Base-by-base conservation (phyloP, 2,329 filamentous ascomycete species). In the Colletotrichum tropicale region DNA sequence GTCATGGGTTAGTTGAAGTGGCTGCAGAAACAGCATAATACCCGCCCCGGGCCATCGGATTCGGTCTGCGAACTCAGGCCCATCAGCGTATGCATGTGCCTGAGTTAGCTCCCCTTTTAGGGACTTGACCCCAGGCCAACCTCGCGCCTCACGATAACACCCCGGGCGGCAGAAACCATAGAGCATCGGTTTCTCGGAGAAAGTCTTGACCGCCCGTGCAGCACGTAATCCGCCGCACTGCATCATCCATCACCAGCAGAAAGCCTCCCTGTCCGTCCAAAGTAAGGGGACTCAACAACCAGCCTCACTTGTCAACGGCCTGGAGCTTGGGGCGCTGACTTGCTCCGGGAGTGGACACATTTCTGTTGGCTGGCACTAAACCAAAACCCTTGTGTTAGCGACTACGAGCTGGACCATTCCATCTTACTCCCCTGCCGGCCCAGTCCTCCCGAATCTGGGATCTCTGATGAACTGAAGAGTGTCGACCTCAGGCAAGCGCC, bases 71-170 rank as follows among this genome's bases (percentile, higher is more conserved):
- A 48, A 74, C 56, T 67, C 56, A 73, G 56, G 48, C 56, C 70
- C 73, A 62, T 73, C 66, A 61, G 65, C 36, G 71, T 52, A 70
- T 75, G 74, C 74, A 76, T 74, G 70, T 74, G 71, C 74, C 74
- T 76, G 74, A 66, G 55, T 48, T 76, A 70, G 70, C 48, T 55
- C 30, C 34, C 38, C 55, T 24, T 12, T 34, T 21, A 12, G 16
- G 38, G 36, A 48, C 43, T 48, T 48, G 48, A 48, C 56, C 24
- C 43, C 38, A 48, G 24, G 43, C 43, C 43, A 48, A 48, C 43
- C 38, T 48, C 18, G 43, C 43, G 43, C 48, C 9, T 28, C 52
- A 32, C 60, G 68, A 71, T 61, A 60, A 66, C 72, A 67, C 68
- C 55, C 68, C 61, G 28, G 56, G 30, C 66, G 71, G 65, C 65